A percentile compares a stretch with the other conserved stretches of the same genome.
Conservation (phyloP, 306 rosid genomes). For the Rosa chinensis region DNA sequence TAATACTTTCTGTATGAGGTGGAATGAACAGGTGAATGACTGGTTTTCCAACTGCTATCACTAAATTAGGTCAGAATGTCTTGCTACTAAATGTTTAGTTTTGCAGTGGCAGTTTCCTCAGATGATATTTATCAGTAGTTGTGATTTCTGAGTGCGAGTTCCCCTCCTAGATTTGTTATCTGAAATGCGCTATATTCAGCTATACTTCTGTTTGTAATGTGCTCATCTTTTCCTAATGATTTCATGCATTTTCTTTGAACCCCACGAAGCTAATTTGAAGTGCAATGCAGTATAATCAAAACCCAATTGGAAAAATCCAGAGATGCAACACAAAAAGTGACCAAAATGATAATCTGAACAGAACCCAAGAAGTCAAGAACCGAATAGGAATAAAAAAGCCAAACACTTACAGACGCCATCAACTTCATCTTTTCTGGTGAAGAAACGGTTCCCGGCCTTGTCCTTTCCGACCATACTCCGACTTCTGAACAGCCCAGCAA, state of each 20-base stretch:
- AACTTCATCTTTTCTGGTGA: constrained; percentile 57
- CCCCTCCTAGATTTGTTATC: neutral
- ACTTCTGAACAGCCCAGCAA: constrained; percentile 50
- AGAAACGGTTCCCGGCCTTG: constrained; percentile 76
- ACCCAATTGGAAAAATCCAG: constrained; percentile 1
- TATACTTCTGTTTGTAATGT: neutral
- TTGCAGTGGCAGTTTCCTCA: neutral
- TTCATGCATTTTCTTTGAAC: neutral
- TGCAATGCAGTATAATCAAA: neutral
- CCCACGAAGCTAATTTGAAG: neutral
- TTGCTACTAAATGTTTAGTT: neutral
- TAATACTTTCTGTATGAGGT: neutral
- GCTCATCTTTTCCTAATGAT: neutral
- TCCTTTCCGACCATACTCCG: constrained; percentile 62
- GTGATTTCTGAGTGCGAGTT: neutral
- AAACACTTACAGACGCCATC: constrained; percentile 73
- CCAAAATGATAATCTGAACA: neutral
- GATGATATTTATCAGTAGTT: no score
- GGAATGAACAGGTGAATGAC: neutral
- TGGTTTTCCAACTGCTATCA: neutral
- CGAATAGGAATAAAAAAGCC: constrained; percentile 6
- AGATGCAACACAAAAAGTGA: neutral
- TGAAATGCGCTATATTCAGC: neutral
- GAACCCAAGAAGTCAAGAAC: constrained; percentile 14
- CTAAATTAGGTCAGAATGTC: neutral